These are phyloP conservation scores for Themeda triandra DNA, from an alignment of 176 grass and related monocot genomes.

Conservation along the genomic window DNA sequence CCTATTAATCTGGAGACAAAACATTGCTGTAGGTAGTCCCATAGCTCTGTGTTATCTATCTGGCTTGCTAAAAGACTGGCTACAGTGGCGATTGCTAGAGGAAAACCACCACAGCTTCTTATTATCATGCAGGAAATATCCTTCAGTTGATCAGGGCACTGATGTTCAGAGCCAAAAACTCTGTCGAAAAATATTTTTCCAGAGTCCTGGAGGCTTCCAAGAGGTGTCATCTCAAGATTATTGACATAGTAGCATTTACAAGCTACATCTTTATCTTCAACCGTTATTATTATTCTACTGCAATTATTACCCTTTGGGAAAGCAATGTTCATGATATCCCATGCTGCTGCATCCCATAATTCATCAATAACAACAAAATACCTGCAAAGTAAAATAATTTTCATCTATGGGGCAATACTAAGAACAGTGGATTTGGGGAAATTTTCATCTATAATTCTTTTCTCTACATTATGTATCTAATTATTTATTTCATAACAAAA, in stretches of 20 bases:
- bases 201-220: background rate
- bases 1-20: background rate
- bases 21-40: background rate
- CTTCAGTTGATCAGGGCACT: background rate
- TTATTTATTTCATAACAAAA: too few relatives aligned
- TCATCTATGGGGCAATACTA: too few relatives aligned
- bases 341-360: background rate
- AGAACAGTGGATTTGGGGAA: too few relatives aligned
- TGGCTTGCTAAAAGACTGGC: background rate
- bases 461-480: too few relatives aligned
- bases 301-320: background rate
- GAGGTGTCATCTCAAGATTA: background rate
- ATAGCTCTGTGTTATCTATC: background rate
- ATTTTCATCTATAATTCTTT: too few relatives aligned
- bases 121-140: background rate
- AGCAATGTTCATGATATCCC: background rate
- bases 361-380: background rate
- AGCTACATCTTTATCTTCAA: background rate
- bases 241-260: background rate
- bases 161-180: background rate
- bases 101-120: background rate
- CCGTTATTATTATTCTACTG: background rate
- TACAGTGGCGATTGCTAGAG: background rate
- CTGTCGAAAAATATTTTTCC: background rate
- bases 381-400: background rate